Base-by-base conservation (phyloP, 805 yeast species). In the Scheffersomyces lignosus region DNA sequence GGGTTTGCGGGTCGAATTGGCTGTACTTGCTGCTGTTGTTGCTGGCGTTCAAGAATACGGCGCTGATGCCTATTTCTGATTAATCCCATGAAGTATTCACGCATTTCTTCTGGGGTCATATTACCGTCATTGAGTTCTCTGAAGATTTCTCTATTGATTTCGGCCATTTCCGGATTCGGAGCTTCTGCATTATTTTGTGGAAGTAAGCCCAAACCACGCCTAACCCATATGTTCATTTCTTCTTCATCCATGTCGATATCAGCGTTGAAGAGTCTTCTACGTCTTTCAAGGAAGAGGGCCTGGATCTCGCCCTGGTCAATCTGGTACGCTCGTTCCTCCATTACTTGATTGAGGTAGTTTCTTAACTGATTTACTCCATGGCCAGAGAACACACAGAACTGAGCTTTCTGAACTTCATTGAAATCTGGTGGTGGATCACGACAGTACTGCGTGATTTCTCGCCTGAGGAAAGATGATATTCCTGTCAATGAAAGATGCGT, bases 401-500 rank as follows among this genome's bases (percentile, higher is more conserved):
- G 73, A 15, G 81, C 75, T 46, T 82, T 82, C 60, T 93, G 99
- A 51, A 83, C 83, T 38, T 82, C 87, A 36, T 83, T 89, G 58
- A 93, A 90, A 51, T 89, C 97, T 9, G 85, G 79, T 3, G 99
- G 98, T 2, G 98, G 93, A 6, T 83, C 86, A 18, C 98, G 81
- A 59, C 97, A 90, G 61, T 80, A 90, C 46, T 78, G 80, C 0
- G 91, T 84, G 33, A 91, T 80, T 52, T 91, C 97, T 7, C 83
- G 74, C 42, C 96, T 75, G 56, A 91, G 72, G 64, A 93, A 91
- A n/a, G 95, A 85, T 1, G 83, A 71, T 17, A 91, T 89, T 0
- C 98, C 99, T 0, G 98, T 93, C 42, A 91, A 71, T 8, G 96
- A 87, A 41, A 91, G 71, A 61, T 91, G 99, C 1, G 96, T 89